Percentiles rank a stretch among this genome's conserved stretches.
These are phyloP conservation scores for Daphne laureola DNA, from an alignment of 441 rosid genomes.

Conservation along the genomic window DNA sequence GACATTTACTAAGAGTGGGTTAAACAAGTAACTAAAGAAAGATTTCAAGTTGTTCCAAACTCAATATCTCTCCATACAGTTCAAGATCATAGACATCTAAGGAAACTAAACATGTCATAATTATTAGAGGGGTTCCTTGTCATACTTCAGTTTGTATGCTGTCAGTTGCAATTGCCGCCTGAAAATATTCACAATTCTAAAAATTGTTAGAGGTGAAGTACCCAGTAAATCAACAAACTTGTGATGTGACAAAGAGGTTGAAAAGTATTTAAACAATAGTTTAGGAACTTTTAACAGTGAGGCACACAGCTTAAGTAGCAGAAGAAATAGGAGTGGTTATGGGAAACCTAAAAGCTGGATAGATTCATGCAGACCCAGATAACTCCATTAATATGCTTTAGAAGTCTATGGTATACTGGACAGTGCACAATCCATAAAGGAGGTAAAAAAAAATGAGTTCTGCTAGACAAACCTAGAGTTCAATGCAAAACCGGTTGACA, in stretches of 20 bases:
- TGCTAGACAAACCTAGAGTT: conserved; percentile 59
- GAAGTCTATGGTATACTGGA: too few relatives aligned
- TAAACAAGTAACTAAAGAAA: too few relatives aligned
- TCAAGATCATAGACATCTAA: too few relatives aligned
- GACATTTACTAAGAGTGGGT: background rate
- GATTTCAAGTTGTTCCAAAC: too few relatives aligned
- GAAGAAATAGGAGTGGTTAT: background rate
- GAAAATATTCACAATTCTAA: conserved; percentile 19
- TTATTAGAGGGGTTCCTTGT: conserved; percentile 50
- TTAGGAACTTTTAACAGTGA: background rate
- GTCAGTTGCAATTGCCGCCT: conserved; percentile 68
- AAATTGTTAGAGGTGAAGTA: too few relatives aligned
- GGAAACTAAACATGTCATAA: too few relatives aligned
- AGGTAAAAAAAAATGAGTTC: background rate
- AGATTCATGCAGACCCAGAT: background rate
- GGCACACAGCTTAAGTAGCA: background rate
- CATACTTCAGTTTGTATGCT: conserved; percentile 93
- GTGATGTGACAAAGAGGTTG: too few relatives aligned
- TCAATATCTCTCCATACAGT: too few relatives aligned
- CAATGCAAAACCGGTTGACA: conserved; percentile 47
- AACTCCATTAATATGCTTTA: too few relatives aligned
- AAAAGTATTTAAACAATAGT: too few relatives aligned
- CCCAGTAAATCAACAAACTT: too few relatives aligned
- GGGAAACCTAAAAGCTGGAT: background rate
- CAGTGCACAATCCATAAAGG: too few relatives aligned